Evolutionary conservation across 345 rosid species (phyloP), one percentile per base, ranked within the genome.

Genomic region (Gossypium mustelinum): DNA sequence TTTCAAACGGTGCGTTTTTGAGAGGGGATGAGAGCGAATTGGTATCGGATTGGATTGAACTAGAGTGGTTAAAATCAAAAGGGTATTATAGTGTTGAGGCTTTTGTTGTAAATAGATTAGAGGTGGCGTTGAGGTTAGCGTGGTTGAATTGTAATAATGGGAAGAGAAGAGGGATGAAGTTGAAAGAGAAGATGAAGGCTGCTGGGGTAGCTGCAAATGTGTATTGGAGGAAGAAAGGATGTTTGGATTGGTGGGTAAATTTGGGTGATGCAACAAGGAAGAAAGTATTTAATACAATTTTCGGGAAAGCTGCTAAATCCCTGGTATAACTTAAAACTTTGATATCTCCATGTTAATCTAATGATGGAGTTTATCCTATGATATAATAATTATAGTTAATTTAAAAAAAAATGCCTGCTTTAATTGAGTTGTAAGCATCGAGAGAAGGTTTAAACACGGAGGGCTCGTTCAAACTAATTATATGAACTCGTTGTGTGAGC

Each of bases 191-290:
- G 83, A 25, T 88, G 74, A 81, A 64, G 11, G 88, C 85, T 22
- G 86, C 92, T 0, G 85, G 93, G 41, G 72, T 76, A 43, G 87
- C 94, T 2, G 89, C 89, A 0, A 94, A 92, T 85, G 82, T 87
- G 59, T 94, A 84, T 79, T 94, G 97, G 97, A 92, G 98, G 89
- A 90, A 84, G 85, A 90, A 87, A 78, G 94, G 94, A 14, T 92
- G 92, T 72, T 59, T 80, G 16, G 95, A 94, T 77, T 94, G 98
- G 98, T 94, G 98, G 98, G 24, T 52, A 64, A 88, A 86, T 75
- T 82, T 94, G 85, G 90, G 86, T 76, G 79, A 75, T 47, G 79
- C 77, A 47, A 75, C 70, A 48, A 90, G 87, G 66, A 87, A 73
- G 82, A 88, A 87, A 52, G 73, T 89, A 11, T 76, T 88, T 81